A percentile compares a stretch with the other conserved stretches of the same genome.
Conservation (phyloP, 2,329 filamentous ascomycete genomes). For the Talaromyces islandicus region DNA sequence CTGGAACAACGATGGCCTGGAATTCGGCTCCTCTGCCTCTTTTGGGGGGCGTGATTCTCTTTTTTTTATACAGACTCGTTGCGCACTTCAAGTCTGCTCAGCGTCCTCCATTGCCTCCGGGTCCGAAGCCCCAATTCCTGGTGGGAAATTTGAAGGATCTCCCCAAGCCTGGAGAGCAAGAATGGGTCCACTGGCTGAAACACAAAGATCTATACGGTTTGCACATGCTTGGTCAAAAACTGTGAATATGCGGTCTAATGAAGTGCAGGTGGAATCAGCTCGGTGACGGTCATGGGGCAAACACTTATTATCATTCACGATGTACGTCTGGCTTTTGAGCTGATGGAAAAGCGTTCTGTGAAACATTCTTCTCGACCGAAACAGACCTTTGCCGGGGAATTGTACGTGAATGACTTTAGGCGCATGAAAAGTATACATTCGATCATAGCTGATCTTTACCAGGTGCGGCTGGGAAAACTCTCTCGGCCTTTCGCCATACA, state of each 20-base stretch:
- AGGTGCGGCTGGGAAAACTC: constrained; percentile 37
- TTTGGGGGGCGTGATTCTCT: constrained; percentile 2
- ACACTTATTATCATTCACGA: constrained; percentile 34
- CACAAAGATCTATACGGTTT: constrained; percentile 38
- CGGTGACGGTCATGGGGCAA: constrained; percentile 30
- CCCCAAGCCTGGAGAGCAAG: constrained; percentile 32
- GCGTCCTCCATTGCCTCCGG: constrained; percentile 35
- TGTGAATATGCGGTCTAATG: background rate
- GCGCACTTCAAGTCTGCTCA: constrained; percentile 4
- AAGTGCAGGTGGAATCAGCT: constrained; percentile 30
- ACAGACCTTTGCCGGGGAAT: constrained; percentile 28
- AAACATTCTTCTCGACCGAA: constrained; percentile 26
- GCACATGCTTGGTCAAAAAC: background rate
- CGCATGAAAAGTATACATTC: background rate
- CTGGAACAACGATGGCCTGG: constrained; percentile 2
- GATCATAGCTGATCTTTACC: background rate
- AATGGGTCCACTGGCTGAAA: constrained; percentile 40
- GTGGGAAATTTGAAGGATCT: constrained; percentile 48
- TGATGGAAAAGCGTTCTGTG: constrained; percentile 29
- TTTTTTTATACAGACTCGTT: constrained; percentile 5
- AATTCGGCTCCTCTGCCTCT: background rate
- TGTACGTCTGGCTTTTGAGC: constrained; percentile 22
- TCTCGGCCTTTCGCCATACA: constrained; percentile 30
- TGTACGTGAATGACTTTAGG: constrained; percentile 20
- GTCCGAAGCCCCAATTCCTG: constrained; percentile 43